These are phyloP conservation scores for Liriodendron chinense DNA, from an alignment of 164 flowering plant genomes.

Conservation along the genomic window DNA sequence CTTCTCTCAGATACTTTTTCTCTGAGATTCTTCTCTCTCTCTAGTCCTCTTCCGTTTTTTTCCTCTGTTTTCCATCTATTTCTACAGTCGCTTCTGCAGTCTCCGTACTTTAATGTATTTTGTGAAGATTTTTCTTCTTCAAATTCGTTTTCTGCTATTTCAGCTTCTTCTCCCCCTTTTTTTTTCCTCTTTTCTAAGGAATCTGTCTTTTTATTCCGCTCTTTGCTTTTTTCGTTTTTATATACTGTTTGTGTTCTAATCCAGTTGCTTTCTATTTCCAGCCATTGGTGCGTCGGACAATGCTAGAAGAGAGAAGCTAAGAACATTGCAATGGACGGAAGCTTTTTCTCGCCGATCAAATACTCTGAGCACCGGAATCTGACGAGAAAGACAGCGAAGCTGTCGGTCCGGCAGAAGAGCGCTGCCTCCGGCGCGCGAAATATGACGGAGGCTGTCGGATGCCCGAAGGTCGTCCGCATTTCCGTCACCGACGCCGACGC, in stretches of 20 bases:
- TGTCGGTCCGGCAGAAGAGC: background rate
- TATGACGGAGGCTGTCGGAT: background rate
- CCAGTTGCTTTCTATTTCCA: background rate
- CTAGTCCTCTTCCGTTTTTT: background rate
- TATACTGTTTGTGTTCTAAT: background rate
- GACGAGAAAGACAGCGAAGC: conserved; percentile 15
- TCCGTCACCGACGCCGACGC: conserved; percentile 77
- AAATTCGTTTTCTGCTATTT: background rate
- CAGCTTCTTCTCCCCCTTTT: background rate
- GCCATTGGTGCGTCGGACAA: conserved; percentile 8
- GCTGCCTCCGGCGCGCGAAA: background rate
- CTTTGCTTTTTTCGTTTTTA: background rate
- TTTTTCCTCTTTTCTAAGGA: conserved; percentile 5
- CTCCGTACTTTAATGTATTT: background rate
- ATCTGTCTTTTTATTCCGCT: conserved; percentile 11
- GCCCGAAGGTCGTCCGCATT: conserved; percentile 46
- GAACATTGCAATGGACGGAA: conserved; percentile 10
- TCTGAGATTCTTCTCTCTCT: background rate
- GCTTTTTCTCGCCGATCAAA: conserved; percentile 30
- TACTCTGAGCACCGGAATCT: conserved; percentile 42
- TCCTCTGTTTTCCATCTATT: background rate
- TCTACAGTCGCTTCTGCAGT: background rate
- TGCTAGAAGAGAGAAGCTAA: conserved; percentile 19
- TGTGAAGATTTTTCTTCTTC: background rate
- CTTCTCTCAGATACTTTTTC: no score